Evolutionary conservation across 108 stramenopile species (phyloP).

Genomic region (Nitzschia putrida): DNA sequence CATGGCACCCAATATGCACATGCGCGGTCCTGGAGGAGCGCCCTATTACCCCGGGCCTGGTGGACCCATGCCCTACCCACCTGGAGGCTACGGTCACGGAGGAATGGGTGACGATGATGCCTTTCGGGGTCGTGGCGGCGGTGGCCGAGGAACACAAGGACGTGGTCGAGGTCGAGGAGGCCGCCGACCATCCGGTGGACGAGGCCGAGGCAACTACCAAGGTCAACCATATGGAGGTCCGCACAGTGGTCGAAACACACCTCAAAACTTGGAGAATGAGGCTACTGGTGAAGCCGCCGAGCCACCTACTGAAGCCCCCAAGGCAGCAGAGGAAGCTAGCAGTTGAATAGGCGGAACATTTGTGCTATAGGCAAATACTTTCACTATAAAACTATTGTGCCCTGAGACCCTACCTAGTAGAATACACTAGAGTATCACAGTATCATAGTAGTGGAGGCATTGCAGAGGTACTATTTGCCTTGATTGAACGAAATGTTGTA

Average conservation of each 20-base stretch:
- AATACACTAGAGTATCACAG: too few species aligned
- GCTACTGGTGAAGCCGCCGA: not conserved
- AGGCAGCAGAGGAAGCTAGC: not conserved
- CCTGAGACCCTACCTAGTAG: too few species aligned
- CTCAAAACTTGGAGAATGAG: constrained; percentile 17
- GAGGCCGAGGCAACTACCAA: constrained; percentile 30
- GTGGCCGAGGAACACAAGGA: constrained; percentile 26
- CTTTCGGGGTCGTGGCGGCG: constrained; percentile 25
- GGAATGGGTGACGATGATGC: constrained; percentile 39
- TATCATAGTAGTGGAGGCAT: too few species aligned
- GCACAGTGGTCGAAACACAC: constrained; percentile 14
- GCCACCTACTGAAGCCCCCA: not conserved
- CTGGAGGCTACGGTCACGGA: constrained; percentile 29
- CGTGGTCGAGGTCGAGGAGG: constrained; percentile 26
- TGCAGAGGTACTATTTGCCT: not conserved
- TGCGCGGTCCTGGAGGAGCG: constrained; percentile 41
- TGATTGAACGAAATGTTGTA: constrained; percentile 46
- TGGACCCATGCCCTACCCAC: constrained; percentile 42
- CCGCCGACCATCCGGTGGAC: constrained; percentile 33
- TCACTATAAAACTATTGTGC: too few species aligned
- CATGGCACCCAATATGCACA: constrained; percentile 47
- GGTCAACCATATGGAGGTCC: constrained; percentile 23
- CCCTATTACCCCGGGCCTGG: constrained; percentile 35
- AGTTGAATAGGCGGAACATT: not conserved
- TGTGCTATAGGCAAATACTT: not conserved